Base-by-base conservation (phyloP, 1,284 basidiomycete species). In the Lentinula novae-zelandiae region DNA sequence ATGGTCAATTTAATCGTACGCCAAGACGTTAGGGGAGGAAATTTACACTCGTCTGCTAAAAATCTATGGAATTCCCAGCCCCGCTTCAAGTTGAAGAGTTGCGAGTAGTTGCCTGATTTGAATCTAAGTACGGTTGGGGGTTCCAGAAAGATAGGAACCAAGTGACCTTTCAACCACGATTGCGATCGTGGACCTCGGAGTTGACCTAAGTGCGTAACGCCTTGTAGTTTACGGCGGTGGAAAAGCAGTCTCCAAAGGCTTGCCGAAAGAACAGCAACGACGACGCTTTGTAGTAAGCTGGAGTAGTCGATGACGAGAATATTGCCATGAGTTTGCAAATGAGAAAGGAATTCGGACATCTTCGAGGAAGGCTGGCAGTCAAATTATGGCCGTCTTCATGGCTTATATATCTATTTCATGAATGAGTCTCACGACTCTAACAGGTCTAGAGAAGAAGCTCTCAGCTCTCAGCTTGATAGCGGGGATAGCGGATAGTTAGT, bases 121-220 rank as follows among this genome's bases (percentile, higher is more conserved):
- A 17, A 10, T 39, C 13, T 39, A 8, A n/a, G 17, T 33, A 20
- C 31, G 1, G 38, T n/a, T 1, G 22, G n/a, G 10, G 33, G 3
- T 17, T 33, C 3, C 13, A 40, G 36, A 12, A 15, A 36, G 15
- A 22, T 8, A 46, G 36, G 44, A 13, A 12, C 15, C 48, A 22
- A 31, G 27, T 27, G 27, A 71, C 72, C 70, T 62, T 61, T 69
- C 60, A 64, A 62, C 38, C 67, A 68, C n/a, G 72, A 73, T 15
- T 61, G 54, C 6, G 67, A 62, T 13, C 62, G 55, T 2, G 75
- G 75, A 3, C 74, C 73, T 20, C 72, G 53, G 33, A 54, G 53
- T 8, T 74, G 63, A 6, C 67, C 60, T 20, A 54, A 40, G 2
- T 38, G 42, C 17, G 39, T 12, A 3, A 40, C 53, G 27, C 36